These are phyloP conservation scores for Trichosanthes truncata DNA, from an alignment of 306 rosid genomes.

Conservation along the genomic window DNA sequence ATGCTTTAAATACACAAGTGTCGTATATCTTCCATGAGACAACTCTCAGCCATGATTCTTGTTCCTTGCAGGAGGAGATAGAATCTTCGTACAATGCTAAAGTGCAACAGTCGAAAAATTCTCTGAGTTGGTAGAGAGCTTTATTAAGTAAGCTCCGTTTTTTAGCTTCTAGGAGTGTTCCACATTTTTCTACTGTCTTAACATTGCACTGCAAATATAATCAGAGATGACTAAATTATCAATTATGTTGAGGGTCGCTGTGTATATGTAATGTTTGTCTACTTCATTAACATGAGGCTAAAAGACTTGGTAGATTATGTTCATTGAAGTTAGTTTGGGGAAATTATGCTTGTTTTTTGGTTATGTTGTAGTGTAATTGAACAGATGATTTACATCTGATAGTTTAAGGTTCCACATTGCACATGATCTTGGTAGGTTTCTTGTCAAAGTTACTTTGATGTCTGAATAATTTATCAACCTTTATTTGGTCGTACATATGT, in stretches of 20 bases:
- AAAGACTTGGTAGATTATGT: not conserved
- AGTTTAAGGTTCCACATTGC: not conserved
- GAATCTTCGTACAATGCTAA: slow-evolving; percentile 39
- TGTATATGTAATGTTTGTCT: too few relatives aligned
- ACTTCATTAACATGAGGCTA: not conserved
- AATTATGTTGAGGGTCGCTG: too few relatives aligned
- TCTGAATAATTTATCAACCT: not conserved
- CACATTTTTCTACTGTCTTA: not conserved
- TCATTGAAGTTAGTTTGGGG: not conserved
- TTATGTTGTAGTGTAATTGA: not conserved
- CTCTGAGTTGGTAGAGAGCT: slow-evolving; percentile 36
- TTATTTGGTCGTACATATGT: not conserved
- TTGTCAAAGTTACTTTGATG: not conserved
- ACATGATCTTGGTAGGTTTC: not conserved
- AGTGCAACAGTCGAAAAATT: slow-evolving; percentile 52
- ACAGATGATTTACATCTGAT: not conserved
- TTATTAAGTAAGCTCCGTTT: too few relatives aligned
- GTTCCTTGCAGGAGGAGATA: slow-evolving; percentile 47
- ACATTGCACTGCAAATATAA: not conserved
- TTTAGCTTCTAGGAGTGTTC: not conserved
- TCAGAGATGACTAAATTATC: not conserved
- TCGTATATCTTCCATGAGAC: not conserved
- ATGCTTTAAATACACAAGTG: not conserved
- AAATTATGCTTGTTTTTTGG: not conserved
- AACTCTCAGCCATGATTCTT: not conserved